Conservation (phyloP, 805 yeast species). For the Wickerhamiella musiphila region DNA sequence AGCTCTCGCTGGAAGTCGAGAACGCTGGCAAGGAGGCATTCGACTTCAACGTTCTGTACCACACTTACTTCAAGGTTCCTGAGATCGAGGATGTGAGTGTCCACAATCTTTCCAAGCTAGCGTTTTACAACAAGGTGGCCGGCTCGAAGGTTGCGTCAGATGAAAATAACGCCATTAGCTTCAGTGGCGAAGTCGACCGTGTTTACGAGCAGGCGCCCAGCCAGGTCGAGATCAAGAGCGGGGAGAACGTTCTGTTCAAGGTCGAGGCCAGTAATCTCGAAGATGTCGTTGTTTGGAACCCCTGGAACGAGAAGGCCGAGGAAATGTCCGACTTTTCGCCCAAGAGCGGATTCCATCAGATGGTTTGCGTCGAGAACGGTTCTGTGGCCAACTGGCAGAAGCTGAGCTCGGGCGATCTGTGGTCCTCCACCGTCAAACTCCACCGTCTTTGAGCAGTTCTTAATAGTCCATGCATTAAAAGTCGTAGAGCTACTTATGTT, state of each 20-base stretch:
- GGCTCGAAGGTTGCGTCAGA: constrained; percentile 25
- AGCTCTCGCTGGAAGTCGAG: constrained; percentile 53
- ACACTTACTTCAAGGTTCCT: constrained; percentile 59
- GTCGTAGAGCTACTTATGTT: too few relatives aligned
- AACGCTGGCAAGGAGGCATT: constrained; percentile 49
- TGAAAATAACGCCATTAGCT: constrained; percentile 13
- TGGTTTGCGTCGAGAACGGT: constrained; percentile 95
- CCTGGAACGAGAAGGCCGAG: constrained; percentile 73
- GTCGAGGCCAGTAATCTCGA: constrained; percentile 38
- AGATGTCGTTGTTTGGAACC: constrained; percentile 89
- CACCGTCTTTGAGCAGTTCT: too few relatives aligned
- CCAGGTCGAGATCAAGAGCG: constrained; percentile 47
- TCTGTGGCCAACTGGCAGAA: constrained; percentile 62
- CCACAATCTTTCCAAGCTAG: constrained; percentile 56
- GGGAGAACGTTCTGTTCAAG: constrained; percentile 55
- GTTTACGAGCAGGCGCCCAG: constrained; percentile 45
- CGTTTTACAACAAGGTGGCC: constrained; percentile 59
- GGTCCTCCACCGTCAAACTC: too few relatives aligned
- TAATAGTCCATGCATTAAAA: too few relatives aligned
- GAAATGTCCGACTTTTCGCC: constrained; percentile 85
- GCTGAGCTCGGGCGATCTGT: too few relatives aligned
- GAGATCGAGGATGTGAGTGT: constrained; percentile 69
- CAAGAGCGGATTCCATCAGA: constrained; percentile 59
- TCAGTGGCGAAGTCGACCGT: constrained; percentile 56
- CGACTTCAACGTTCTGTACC: constrained; percentile 90